Conservation (phyloP, 2,329 filamentous ascomycete genomes). For the Hypocreales sp. region DNA sequence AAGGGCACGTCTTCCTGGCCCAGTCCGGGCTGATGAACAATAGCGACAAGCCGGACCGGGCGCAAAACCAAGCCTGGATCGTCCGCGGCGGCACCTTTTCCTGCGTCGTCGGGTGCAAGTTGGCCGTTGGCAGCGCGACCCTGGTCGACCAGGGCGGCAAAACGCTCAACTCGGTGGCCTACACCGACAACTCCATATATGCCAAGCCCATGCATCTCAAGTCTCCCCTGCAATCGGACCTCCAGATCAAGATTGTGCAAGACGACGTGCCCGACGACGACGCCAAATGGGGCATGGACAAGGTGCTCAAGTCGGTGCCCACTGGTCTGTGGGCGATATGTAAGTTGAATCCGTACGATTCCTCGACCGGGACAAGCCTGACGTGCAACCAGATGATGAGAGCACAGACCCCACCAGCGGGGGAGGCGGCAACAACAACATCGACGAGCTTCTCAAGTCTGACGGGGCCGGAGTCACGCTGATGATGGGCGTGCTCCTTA, state of each 20-base stretch:
- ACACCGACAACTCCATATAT: background rate
- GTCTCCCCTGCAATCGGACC: slow-evolving; percentile 1
- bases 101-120: slow-evolving; percentile 3
- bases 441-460: slow-evolving; percentile 2
- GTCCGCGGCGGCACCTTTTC: slow-evolving; percentile 1
- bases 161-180: background rate
- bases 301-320: slow-evolving; percentile 1
- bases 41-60: slow-evolving; percentile 1
- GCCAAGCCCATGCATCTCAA: background rate
- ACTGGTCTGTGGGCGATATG: slow-evolving; percentile 3
- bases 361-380: background rate
- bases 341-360: background rate
- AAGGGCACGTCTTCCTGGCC: slow-evolving; percentile 1
- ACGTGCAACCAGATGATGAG: slow-evolving; percentile 1
- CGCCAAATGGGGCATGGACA: slow-evolving; percentile 1
- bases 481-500: slow-evolving; percentile 3
- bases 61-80: slow-evolving; percentile 1
- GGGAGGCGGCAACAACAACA: slow-evolving; percentile 1
- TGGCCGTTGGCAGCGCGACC: slow-evolving; percentile 1
- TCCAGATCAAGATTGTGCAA: slow-evolving; percentile 1
- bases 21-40: slow-evolving; percentile 1
- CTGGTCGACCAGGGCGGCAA: too few species aligned
- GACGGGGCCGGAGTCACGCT: background rate
- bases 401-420: slow-evolving; percentile 1
- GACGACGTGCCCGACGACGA: background rate